Evolutionary conservation across 1,139 yeast genomes (phyloP).

Genomic region (Zygosaccharomyces pseudobailii): DNA sequence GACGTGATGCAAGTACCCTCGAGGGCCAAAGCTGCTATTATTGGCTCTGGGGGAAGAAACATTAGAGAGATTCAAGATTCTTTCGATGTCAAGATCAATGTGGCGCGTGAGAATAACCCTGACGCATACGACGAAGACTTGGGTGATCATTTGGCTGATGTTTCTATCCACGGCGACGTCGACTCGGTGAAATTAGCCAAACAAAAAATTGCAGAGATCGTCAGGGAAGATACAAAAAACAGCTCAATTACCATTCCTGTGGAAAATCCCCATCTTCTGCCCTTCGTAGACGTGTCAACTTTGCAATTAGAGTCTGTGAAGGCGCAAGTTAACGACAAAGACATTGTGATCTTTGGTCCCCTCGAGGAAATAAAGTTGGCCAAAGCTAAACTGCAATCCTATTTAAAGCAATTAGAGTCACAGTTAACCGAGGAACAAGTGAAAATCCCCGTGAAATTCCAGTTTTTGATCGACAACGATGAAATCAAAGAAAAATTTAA

Average conservation of each 20-base stretch:
- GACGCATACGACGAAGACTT: constrained; percentile 39
- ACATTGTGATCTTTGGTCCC: constrained; percentile 34
- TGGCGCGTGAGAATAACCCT: constrained; percentile 46
- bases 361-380: constrained; percentile 31
- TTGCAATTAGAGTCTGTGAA: constrained; percentile 22
- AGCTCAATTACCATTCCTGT: constrained; percentile 48
- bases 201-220: constrained; percentile 63
- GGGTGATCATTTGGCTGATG: constrained; percentile 52
- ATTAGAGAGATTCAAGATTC: constrained; percentile 73
- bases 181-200: constrained; percentile 80
- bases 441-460: constrained; percentile 48
- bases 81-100: constrained; percentile 65
- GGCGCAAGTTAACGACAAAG: constrained; percentile 21
- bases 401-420: constrained; percentile 44
- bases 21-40: constrained; percentile 69
- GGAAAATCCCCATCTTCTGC: constrained; percentile 42
- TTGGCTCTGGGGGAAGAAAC: constrained; percentile 85
- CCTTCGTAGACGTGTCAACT: constrained; percentile 45
- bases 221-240: constrained; percentile 65
- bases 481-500: constrained; percentile 49
- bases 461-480: constrained; percentile 43
- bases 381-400: constrained; percentile 39
- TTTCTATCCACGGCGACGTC: constrained; percentile 76
- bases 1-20: constrained; percentile 68
- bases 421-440: constrained; percentile 42